Evolutionary conservation across 805 yeast genomes (phyloP).

Genomic region (Pichia ethanolica): DNA sequence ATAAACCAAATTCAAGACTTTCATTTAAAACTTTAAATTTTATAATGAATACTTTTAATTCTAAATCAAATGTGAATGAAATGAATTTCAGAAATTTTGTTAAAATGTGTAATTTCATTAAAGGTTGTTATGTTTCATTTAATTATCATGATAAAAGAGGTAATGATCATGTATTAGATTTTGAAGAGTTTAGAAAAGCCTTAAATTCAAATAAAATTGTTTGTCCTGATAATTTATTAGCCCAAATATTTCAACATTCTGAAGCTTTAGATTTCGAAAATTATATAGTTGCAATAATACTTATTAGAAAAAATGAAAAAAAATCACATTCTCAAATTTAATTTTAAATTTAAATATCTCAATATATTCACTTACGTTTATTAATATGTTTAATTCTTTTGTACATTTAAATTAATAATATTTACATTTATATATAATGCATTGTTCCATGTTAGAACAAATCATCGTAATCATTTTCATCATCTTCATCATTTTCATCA

Average conservation of each 20-base stretch:
- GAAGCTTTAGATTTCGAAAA: conserved; percentile 21
- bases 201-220: conserved; percentile 18
- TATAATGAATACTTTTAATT: conserved; percentile 17
- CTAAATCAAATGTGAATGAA: conserved; percentile 8
- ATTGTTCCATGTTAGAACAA: conserved; percentile 7
- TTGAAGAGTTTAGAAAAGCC: conserved; percentile 24
- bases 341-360: no score
- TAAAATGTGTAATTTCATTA: conserved; percentile 22
- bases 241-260: conserved; percentile 16
- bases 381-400: background rate
- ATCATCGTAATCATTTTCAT: conserved; percentile 14
- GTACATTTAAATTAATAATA: conserved; percentile 4
- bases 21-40: conserved; percentile 13
- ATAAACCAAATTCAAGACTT: conserved; percentile 15
- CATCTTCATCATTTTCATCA: conserved; percentile 14
- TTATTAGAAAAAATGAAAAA: conserved; percentile 19
- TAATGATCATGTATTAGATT: conserved; percentile 20
- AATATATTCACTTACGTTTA: background rate
- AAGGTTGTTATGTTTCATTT: conserved; percentile 27
- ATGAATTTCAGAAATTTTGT: conserved; percentile 24
- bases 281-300: conserved; percentile 22
- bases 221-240: conserved; percentile 19
- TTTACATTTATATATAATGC: no score
- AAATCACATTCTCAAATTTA: background rate
- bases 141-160: conserved; percentile 20